These are phyloP conservation scores for Phytophthora palmivora DNA, from an alignment of 352 stramenopile genomes.

Conservation along the genomic window DNA sequence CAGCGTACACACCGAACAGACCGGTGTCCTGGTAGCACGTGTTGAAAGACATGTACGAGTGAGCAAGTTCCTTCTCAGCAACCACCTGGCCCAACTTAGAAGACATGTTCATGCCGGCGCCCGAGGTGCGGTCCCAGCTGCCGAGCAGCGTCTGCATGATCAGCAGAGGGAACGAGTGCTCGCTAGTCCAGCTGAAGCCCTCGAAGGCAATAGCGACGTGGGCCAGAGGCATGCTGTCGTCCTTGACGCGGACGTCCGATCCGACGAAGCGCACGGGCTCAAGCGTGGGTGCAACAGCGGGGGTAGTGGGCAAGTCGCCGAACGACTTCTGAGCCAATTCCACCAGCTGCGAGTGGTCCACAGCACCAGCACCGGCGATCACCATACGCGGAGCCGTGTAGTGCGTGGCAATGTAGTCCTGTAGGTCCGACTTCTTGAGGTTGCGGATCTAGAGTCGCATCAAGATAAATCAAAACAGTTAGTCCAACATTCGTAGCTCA, in stretches of 20 bases:
- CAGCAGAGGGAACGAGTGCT: slow-evolving; percentile 98
- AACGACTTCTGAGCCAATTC: slow-evolving; percentile 98
- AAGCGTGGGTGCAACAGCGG: slow-evolving; percentile 71
- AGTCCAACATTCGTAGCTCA: not conserved
- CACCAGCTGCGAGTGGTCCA: slow-evolving; percentile 98
- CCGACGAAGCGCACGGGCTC: slow-evolving; percentile 87
- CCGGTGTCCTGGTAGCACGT: slow-evolving; percentile 99
- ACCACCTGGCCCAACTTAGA: slow-evolving; percentile 97
- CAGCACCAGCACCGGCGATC: slow-evolving; percentile 96
- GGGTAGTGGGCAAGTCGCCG: slow-evolving; percentile 89
- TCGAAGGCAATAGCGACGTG: slow-evolving; percentile 98
- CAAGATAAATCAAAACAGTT: slow-evolving; percentile 14
- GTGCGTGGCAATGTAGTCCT: slow-evolving; percentile 99
- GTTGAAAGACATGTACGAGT: slow-evolving; percentile 99
- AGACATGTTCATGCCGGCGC: slow-evolving; percentile 95
- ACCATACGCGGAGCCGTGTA: slow-evolving; percentile 99
- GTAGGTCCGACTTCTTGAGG: slow-evolving; percentile 94
- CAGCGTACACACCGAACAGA: slow-evolving; percentile 98
- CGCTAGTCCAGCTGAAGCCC: slow-evolving; percentile 97
- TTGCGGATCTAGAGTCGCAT: slow-evolving; percentile 73
- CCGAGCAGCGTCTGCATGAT: slow-evolving; percentile 96
- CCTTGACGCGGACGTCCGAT: slow-evolving; percentile 93
- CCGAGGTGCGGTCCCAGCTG: slow-evolving; percentile 92
- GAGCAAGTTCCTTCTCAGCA: slow-evolving; percentile 95
- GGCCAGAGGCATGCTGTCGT: slow-evolving; percentile 88